Evolutionary conservation across 257 asterid genomes (phyloP).

Genomic region (Nicotiana otophora): DNA sequence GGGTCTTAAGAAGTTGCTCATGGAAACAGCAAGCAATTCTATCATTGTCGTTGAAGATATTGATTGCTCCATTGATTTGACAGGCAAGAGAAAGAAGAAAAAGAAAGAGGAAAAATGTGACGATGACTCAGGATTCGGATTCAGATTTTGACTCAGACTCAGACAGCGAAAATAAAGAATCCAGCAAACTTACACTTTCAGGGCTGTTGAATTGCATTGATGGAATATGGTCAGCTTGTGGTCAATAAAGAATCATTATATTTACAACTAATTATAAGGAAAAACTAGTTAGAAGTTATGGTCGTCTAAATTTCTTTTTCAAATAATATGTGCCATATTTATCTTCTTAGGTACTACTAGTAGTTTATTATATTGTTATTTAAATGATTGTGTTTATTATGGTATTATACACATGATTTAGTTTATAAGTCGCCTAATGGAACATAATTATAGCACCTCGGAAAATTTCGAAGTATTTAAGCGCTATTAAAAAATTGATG

Average conservation of each 20-base stretch:
- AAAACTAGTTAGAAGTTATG: neutral
- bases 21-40: neutral
- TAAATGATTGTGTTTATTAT: no score
- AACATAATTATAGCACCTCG: no score
- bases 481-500: no score
- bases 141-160: neutral
- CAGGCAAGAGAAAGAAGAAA: neutral
- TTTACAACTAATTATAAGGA: neutral
- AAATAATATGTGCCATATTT: neutral
- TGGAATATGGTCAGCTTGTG: conserved; percentile 8
- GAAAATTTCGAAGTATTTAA: no score
- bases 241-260: neutral
- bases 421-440: no score
- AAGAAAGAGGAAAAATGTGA: neutral
- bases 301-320: neutral
- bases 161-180: neutral
- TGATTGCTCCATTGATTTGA: neutral
- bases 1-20: neutral
- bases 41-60: conserved; percentile 5
- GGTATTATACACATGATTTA: no score
- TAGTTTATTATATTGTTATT: no score
- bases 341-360: no score
- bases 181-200: neutral
- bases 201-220: conserved; percentile 4
- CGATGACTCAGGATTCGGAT: no score